Evolutionary conservation across 2,329 filamentous ascomycete species (phyloP).

Genomic region (Alternaria panax): DNA sequence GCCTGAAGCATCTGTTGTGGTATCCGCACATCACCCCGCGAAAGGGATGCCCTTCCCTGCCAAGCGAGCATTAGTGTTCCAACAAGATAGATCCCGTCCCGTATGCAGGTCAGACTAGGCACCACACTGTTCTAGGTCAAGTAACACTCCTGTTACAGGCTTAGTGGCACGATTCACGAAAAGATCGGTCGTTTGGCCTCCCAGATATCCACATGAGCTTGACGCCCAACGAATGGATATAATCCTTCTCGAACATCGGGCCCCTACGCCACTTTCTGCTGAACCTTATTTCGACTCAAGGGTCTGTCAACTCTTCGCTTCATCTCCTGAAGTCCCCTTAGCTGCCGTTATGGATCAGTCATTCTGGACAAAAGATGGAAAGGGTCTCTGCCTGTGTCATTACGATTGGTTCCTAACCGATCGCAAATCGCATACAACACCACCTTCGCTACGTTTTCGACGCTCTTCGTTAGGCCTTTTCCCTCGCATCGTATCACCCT

Average conservation of each 20-base stretch:
- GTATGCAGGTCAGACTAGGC: slow-evolving; percentile 15
- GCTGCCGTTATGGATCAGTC: slow-evolving; percentile 20
- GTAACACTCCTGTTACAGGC: neutral
- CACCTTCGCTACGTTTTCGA: neutral
- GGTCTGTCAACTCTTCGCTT: slow-evolving; percentile 16
- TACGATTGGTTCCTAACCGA: neutral
- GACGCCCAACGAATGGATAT: slow-evolving; percentile 6
- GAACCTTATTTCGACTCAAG: slow-evolving; percentile 33
- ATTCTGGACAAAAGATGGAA: slow-evolving; percentile 19
- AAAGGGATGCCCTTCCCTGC: slow-evolving; percentile 4
- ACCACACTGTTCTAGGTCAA: neutral
- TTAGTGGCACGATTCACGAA: slow-evolving; percentile 4
- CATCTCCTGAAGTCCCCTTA: slow-evolving; percentile 24
- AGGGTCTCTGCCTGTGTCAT: neutral
- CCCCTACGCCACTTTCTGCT: neutral
- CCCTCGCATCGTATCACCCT: neutral
- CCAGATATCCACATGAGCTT: slow-evolving; percentile 3
- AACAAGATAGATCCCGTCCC: slow-evolving; percentile 13
- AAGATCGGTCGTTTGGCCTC: slow-evolving; percentile 11
- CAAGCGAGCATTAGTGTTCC: slow-evolving; percentile 4
- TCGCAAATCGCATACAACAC: slow-evolving; percentile 1
- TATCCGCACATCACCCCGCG: slow-evolving; percentile 14
- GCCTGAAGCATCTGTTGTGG: neutral
- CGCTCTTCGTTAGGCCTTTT: neutral
- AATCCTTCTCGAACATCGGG: neutral